Conservation (phyloP, 2,329 filamentous ascomycete species). For the Alternaria sp. region DNA sequence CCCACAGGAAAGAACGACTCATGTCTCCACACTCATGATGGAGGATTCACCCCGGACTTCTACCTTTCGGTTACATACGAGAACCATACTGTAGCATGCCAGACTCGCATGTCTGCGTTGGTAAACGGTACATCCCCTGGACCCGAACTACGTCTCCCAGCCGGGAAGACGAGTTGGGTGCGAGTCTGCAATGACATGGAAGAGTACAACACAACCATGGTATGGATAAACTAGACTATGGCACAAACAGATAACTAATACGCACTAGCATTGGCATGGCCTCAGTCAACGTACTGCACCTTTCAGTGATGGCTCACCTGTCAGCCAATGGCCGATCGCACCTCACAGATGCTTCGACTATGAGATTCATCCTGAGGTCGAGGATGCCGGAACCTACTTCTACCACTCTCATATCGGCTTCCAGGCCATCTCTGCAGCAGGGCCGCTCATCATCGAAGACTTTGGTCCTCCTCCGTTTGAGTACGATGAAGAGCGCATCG, state of each 20-base stretch:
- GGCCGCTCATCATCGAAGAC: conserved; percentile 65
- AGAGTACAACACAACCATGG: conserved; percentile 63
- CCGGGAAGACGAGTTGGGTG: conserved; percentile 60
- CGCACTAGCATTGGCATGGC: conserved; percentile 69
- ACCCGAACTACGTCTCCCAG: conserved; percentile 55
- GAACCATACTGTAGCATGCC: conserved; percentile 55
- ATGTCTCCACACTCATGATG: conserved; percentile 3
- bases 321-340: conserved; percentile 70
- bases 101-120: conserved; percentile 55
- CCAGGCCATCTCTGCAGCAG: conserved; percentile 64
- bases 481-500: conserved; percentile 67
- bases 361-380: conserved; percentile 61
- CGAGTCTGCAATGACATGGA: conserved; percentile 65
- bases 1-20: background rate
- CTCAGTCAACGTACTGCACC: conserved; percentile 64
- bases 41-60: conserved; percentile 51
- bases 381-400: conserved; percentile 68
- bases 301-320: conserved; percentile 69
- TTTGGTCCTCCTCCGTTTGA: conserved; percentile 56
- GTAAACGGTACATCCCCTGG: conserved; percentile 63
- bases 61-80: conserved; percentile 55
- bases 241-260: background rate
- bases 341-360: conserved; percentile 70
- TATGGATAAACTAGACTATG: conserved; percentile 23
- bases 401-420: conserved; percentile 72